Conservation (phyloP, 1,284 basidiomycete species). For the Neonothopanus nambi region DNA sequence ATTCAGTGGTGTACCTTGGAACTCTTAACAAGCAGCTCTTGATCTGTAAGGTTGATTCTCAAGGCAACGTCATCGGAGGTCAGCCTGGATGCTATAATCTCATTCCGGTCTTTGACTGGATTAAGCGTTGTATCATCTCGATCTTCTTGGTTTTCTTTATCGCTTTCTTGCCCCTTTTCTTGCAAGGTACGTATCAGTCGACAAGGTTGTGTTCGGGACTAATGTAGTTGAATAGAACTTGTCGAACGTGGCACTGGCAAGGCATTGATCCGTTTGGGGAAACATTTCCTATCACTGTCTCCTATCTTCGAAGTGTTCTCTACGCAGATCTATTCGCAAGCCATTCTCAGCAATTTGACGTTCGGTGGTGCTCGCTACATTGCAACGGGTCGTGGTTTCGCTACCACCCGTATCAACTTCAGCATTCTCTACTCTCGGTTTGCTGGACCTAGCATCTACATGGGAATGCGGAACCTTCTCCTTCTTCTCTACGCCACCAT, state of each 20-base stretch:
- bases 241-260: constrained; percentile 93
- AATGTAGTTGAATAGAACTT: constrained; percentile 58
- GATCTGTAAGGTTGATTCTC: constrained; percentile 83
- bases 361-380: constrained; percentile 97
- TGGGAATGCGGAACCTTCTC: constrained; percentile 91
- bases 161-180: constrained; percentile 91
- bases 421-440: constrained; percentile 95
- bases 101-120: constrained; percentile 94
- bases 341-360: constrained; percentile 91
- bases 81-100: constrained; percentile 93
- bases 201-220: background rate
- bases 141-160: constrained; percentile 98
- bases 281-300: constrained; percentile 93
- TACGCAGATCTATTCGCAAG: constrained; percentile 95
- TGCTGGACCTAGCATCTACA: constrained; percentile 96
- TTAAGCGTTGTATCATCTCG: constrained; percentile 91
- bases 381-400: constrained; percentile 95
- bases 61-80: constrained; percentile 77
- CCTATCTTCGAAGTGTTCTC: constrained; percentile 97
- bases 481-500: constrained; percentile 88
- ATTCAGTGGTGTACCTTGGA: constrained; percentile 84
- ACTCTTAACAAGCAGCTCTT: constrained; percentile 89
- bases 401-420: constrained; percentile 92
- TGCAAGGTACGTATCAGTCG: constrained; percentile 69
- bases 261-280: constrained; percentile 89